Base-by-base conservation (phyloP, 495 filamentous ascomycete species). In the Lasiosphaeria hispida region DNA sequence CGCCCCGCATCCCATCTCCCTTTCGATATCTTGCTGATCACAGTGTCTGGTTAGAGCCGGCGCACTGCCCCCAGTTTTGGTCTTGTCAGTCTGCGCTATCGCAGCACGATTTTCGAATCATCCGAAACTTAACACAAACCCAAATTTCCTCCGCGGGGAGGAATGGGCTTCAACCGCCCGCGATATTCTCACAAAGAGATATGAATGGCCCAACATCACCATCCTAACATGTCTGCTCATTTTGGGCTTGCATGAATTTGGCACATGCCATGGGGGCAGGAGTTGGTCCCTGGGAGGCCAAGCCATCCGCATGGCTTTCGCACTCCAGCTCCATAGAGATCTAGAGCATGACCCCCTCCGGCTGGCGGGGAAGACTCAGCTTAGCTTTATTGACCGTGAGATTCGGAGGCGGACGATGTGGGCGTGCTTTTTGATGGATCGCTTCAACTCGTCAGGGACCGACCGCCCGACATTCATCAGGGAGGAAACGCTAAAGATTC, bases 381-480 rank as follows among this genome's bases (percentile, higher is more conserved):
- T 98, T 40, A 96, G 89, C 65, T 90, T 90, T 63, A 94, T 91
- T 10, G 94, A 98, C 72, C 85, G 89, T 36, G 94, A 98, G 69
- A 96, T 97, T 38, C 80, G 94, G 53, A 80, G 93, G 56, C 81
- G 94, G 52, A 95, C 91, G 5, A 97, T 98, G 93, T 98, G 94
- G 94, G 89, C 92, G 18, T 96, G 92, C 69, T 96, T 93, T 65
- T 67, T 95, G 58, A 96, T 98, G 94, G 94, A 98, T 70, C 85
- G 93, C 0, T 97, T 96, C 73, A 97, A 92, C 72, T 96, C 93
- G 3, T 96, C 92, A 3, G 94, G 94, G 11, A 96, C 92, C 30
- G 92, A 96, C 64, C 83, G 94, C 51, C 94, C 94, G 48, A 88
- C 88, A n/a, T 93, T 95, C 64, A 88, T 92, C 36, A 86, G 90